phyloP scores from a whole-genome alignment of 2,329 filamentous ascomycete genomes.

The Verticillium tricorpus region DNA sequence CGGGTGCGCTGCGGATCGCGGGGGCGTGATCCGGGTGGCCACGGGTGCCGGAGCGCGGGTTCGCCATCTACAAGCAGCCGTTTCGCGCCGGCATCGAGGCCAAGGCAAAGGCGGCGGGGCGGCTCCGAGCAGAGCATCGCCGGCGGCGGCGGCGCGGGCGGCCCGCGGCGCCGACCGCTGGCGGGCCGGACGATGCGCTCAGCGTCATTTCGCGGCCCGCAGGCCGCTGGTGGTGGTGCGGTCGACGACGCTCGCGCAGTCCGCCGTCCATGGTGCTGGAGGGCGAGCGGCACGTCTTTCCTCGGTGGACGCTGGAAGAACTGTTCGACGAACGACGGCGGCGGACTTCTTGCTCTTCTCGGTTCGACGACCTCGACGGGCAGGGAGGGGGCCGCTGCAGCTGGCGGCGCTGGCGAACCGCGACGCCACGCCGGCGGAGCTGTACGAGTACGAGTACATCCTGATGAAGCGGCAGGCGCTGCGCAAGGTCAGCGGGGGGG shows the following conservation, averaged over 20 bases:
- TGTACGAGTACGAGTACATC: constrained; percentile 83
- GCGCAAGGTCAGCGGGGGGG: constrained; percentile 39
- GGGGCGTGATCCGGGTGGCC: constrained; percentile 75
- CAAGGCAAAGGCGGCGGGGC: constrained; percentile 75
- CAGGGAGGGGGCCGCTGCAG: constrained; percentile 72
- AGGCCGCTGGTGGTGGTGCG: constrained; percentile 73
- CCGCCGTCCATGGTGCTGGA: constrained; percentile 86
- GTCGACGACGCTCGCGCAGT: constrained; percentile 74
- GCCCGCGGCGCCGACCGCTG: constrained; percentile 26
- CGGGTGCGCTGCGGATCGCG: constrained; percentile 67
- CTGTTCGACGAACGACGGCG: constrained; percentile 63
- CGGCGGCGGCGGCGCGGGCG: constrained; percentile 28
- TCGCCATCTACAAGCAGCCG: constrained; percentile 74
- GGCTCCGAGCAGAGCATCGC: constrained; percentile 39
- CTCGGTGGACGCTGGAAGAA: constrained; percentile 73
- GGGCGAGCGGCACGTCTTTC: constrained; percentile 77
- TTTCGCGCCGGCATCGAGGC: constrained; percentile 72
- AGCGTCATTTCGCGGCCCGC: constrained; percentile 74
- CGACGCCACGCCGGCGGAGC: constrained; percentile 70
- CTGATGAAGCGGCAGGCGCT: constrained; percentile 70
- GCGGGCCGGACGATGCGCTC: constrained; percentile 53
- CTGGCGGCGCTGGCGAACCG: constrained; percentile 69
- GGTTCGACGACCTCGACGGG: constrained; percentile 80
- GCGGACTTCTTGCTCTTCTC: constrained; percentile 84
- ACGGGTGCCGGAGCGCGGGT: constrained; percentile 78